These are phyloP conservation scores for Cyanidioschyzon merolae DNA, from an alignment of 23 red algal species.

Conservation along the genomic window DNA sequence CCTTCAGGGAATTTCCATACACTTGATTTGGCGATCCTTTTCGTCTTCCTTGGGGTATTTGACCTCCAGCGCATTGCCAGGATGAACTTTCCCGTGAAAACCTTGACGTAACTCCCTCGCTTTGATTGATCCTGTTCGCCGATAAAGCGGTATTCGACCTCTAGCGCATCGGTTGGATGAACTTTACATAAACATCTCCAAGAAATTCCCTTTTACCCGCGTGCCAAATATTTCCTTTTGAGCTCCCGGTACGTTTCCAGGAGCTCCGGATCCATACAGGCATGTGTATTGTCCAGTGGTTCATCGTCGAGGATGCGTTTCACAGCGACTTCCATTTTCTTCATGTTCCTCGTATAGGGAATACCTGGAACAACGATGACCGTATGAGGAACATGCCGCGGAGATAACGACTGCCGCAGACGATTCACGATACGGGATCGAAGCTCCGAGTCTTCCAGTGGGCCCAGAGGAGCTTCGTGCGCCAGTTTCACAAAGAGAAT, in stretches of 20 bases:
- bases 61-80: too few species aligned
- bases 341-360: constrained; percentile 61
- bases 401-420: constrained; percentile 33
- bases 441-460: neutral
- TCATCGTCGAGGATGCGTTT: constrained; percentile 42
- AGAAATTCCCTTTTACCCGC: too few species aligned
- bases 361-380: constrained; percentile 37
- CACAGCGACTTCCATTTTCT: constrained; percentile 71
- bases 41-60: too few species aligned
- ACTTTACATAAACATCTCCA: too few species aligned
- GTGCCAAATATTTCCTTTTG: neutral
- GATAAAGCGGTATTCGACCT: too few species aligned
- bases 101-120: too few species aligned
- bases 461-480: neutral
- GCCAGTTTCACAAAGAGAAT: constrained; percentile 46
- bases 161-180: too few species aligned
- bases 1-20: too few species aligned
- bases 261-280: constrained; percentile 4
- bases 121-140: too few species aligned
- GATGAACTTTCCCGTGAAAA: too few species aligned
- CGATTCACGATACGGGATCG: constrained; percentile 11
- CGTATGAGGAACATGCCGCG: constrained; percentile 42
- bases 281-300: constrained; percentile 14
- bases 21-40: too few species aligned
- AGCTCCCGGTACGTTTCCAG: constrained; percentile 19